A percentile compares a stretch with the other conserved stretches of the same genome.
phyloP scores from a whole-genome alignment of 371 early-diverging fungal species.

The Zopfochytrium polystomum region DNA sequence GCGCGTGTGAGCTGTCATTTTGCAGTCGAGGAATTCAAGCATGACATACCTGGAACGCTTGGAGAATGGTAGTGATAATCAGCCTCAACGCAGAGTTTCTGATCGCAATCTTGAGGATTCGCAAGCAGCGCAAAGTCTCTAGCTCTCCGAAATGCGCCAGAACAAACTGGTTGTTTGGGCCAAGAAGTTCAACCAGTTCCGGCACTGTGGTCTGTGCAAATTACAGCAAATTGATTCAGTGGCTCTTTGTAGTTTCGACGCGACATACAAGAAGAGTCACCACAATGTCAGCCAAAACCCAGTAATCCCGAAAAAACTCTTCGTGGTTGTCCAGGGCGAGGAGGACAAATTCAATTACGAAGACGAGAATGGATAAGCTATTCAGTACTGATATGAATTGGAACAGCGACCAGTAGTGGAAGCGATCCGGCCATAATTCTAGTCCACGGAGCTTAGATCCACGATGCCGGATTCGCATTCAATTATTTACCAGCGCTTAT shows the following conservation, averaged over 20 bases:
- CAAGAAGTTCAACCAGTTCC: conserved; percentile 30
- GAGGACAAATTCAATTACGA: conserved; percentile 34
- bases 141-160: not conserved
- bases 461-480: not conserved
- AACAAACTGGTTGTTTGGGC: not conserved
- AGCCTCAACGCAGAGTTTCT: conserved; percentile 35
- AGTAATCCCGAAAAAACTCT: conserved; percentile 38
- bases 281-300: conserved; percentile 42
- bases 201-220: conserved; percentile 26
- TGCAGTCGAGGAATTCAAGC: not conserved
- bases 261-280: conserved; percentile 27
- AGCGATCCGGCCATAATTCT: conserved; percentile 18
- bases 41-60: conserved; percentile 37
- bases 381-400: conserved; percentile 34
- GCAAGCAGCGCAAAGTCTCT: conserved; percentile 33
- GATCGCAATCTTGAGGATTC: conserved; percentile 38
- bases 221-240: no score
- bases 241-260: not conserved
- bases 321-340: conserved; percentile 27
- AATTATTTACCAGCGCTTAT: conserved; percentile 18
- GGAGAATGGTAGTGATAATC: conserved; percentile 42
- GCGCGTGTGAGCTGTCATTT: not conserved
- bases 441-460: not conserved
- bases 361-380: conserved; percentile 27
- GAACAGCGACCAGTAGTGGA: conserved; percentile 30